These are phyloP conservation scores for Mycena metata DNA, from an alignment of 768 basidiomycete genomes.

Conservation along the genomic window DNA sequence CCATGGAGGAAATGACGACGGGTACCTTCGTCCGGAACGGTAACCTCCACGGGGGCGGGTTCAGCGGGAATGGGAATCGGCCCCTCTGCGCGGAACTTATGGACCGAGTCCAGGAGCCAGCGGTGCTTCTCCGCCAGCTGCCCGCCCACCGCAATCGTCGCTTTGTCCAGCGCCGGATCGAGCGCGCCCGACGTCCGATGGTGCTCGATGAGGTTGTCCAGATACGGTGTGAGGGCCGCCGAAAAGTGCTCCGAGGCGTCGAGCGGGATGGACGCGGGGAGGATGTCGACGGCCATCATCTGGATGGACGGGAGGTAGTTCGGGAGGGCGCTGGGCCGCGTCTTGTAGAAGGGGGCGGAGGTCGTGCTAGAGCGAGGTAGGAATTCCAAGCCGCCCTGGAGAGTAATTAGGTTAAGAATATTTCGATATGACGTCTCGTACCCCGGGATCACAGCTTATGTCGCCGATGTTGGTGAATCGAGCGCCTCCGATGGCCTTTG, in stretches of 20 bases:
- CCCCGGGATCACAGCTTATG: conserved; percentile 90
- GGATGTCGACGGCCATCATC: conserved; percentile 92
- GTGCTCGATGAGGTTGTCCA: conserved; percentile 66
- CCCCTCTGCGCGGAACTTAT: conserved; percentile 53
- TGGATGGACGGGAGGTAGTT: conserved; percentile 69
- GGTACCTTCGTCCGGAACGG: conserved; percentile 4
- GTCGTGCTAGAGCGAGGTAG: conserved; percentile 83
- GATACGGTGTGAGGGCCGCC: conserved; percentile 72
- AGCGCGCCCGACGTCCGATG: conserved; percentile 49
- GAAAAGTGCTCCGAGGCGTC: conserved; percentile 89
- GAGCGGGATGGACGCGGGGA: conserved; percentile 85
- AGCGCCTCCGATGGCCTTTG: conserved; percentile 62
- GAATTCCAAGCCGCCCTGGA: conserved; percentile 88
- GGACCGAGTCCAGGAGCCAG: conserved; percentile 71
- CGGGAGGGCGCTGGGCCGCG: conserved; percentile 57
- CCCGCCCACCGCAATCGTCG: conserved; percentile 78
- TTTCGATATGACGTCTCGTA: conserved; percentile 42
- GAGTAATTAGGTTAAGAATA: neutral
- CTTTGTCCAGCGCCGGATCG: conserved; percentile 68
- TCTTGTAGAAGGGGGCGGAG: conserved; percentile 77
- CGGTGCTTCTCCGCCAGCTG: conserved; percentile 63
- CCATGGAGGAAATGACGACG: conserved; percentile 15
- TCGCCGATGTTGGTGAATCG: conserved; percentile 85
- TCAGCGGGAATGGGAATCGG: neutral
- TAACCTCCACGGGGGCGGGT: neutral